Base-by-base conservation (phyloP, 306 rosid species). In the Malus domestica region DNA sequence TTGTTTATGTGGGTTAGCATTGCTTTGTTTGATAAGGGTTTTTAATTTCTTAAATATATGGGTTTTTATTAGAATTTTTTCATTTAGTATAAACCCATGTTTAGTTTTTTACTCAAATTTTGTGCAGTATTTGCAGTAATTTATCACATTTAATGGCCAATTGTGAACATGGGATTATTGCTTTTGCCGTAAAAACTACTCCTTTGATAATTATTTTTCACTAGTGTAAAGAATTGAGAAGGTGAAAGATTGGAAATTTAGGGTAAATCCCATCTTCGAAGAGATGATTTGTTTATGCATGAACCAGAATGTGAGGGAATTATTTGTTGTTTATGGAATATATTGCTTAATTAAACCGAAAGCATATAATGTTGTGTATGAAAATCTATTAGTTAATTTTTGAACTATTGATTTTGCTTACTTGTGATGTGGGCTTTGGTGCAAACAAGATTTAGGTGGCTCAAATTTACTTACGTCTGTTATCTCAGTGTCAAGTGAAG, bases 401-500 rank as follows among this genome's bases (percentile, higher is more conserved):
- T 58, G 23, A 8, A 58, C 14, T 13, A 10, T 14, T 22, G 32
- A 59, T 22, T 57, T 40, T 55, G 16, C 35, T 59, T 58, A 35
- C 62, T 44, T 38, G 19, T 23, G 35, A 45, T 45, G 51, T 45
- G 16, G 54, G 18, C 10, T 58, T 62, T 72, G 67, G 76, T 72
- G 67, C 67, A 72, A 42, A 58, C 25, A 52, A 15, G 54, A 73
- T 60, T 60, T 30, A 73, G 44, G 58, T 60, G 58, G 68, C 55
- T 16, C 33, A 32, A 27, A 73, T 45, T 73, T 60, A 22, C 44
- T 58, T 32, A 18, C 25, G 40, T 72, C 25, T 72, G 54, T 38
- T 57, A 72, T 73, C 35, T 16, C 44, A 60, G 29, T 60, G 40
- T 73, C 77, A 40, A 58, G 58, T 61, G 68, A 60, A 60, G 68